phyloP scores from a whole-genome alignment of 768 basidiomycete species.

The Leccinum incarnatum region DNA sequence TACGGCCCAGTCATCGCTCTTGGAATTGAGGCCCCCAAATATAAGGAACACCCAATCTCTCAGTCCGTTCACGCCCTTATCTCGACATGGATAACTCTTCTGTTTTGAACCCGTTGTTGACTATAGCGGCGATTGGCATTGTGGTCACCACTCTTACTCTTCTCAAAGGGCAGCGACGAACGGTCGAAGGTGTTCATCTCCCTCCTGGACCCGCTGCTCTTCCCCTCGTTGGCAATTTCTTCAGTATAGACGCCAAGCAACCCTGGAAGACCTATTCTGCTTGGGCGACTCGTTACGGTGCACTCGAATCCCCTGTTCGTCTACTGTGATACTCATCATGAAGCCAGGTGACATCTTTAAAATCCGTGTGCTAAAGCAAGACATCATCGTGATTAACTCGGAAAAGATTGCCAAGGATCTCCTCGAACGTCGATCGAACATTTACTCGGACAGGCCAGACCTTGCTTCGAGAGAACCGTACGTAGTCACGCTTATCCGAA shows the following conservation, averaged over 20 bases:
- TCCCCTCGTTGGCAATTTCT: slow-evolving; percentile 17
- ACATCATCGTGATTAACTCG: slow-evolving; percentile 27
- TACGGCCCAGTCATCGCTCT: background rate
- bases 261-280: slow-evolving; percentile 23
- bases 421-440: slow-evolving; percentile 24
- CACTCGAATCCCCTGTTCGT: background rate
- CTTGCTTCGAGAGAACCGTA: slow-evolving; percentile 16
- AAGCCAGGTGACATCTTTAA: slow-evolving; percentile 18
- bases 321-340: background rate
- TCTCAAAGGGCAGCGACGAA: slow-evolving; percentile 4
- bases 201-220: slow-evolving; percentile 19
- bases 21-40: background rate
- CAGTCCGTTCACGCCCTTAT: background rate
- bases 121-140: background rate
- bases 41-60: background rate
- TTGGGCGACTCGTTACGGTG: slow-evolving; percentile 20
- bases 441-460: slow-evolving; percentile 29
- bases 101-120: background rate
- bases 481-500: background rate
- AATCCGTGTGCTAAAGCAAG: slow-evolving; percentile 18
- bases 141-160: background rate
- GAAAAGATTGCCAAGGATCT: slow-evolving; percentile 27
- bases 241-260: slow-evolving; percentile 14
- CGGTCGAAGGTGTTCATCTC: background rate
- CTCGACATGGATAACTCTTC: background rate